Base-by-base conservation (phyloP, 371 early-diverging fungal species). In the Smittium culicis region DNA sequence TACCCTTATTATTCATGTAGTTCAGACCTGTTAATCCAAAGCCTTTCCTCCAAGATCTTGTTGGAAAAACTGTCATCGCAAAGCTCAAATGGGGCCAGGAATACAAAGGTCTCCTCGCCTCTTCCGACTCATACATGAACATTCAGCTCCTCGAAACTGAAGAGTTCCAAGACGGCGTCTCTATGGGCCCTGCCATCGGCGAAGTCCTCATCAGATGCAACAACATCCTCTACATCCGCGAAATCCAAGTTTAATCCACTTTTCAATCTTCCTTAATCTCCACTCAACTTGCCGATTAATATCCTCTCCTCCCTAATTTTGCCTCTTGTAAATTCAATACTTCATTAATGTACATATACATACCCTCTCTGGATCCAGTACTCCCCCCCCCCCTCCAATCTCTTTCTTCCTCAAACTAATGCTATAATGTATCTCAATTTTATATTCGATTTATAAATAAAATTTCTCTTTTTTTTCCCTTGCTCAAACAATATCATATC, bases 61-160 rank as follows among this genome's bases (percentile, higher is more conserved):
- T 91, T 32, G 96, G 95, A 62, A 91, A 94, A 73, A 85, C 93
- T 31, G 87, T 96, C 1, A 78, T 92, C 66, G 90, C 92, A 69
- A 90, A 89, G 79, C 82, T 96, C 72, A 98, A 98, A 83, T 98
- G 97, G 96, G 96, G 96, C 67, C 87, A 88, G 79, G 96, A 96
- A 76, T 98, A 98, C 85, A 91, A 92, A 74, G 98, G 96, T 1
- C 82, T 85, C 70, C 82, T 98, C 67, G 82, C 84, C 35, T 90
- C 94, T 3, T 88, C 93, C 2, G 97, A 98, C 79, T 89, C 90
- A 45, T 96, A 98, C 78, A 95, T 98, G 95, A 98, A 98, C 79
- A 75, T 96, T 55, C 94, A 95, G 54, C 33, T 64, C 16, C 1
- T 35, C 1, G 65, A 64, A 45, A 88, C 95, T 28, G 98, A 96